Conservation (phyloP, 2,329 filamentous ascomycete genomes). For the Penicillium fuscoglaucum region DNA sequence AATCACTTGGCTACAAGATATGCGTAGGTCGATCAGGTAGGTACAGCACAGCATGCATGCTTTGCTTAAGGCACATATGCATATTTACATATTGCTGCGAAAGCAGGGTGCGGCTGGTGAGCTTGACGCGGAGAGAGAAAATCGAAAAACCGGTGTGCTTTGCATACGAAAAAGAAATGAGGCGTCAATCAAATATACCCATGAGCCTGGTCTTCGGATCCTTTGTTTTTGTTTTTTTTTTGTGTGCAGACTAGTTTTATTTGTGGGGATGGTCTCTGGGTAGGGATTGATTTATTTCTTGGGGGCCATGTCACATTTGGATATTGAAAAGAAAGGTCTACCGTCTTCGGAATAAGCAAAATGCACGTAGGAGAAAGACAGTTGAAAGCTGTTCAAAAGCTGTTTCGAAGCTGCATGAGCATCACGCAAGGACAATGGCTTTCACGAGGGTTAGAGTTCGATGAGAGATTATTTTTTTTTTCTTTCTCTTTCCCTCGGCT, state of each 20-base stretch:
- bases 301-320: background rate
- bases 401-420: background rate
- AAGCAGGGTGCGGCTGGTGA: background rate
- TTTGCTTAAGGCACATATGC: background rate
- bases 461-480: background rate
- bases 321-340: background rate
- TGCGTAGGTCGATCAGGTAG: background rate
- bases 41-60: background rate
- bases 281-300: background rate
- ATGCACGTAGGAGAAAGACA: too few relatives aligned
- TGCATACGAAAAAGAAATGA: background rate
- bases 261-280: background rate
- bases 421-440: conserved; percentile 1
- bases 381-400: background rate
- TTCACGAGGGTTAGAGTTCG: background rate
- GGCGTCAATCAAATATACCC: background rate
- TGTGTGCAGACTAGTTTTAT: background rate
- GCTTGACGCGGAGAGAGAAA: conserved; percentile 7
- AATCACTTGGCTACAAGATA: background rate
- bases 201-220: background rate
- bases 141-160: background rate
- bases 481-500: background rate
- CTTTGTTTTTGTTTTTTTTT: background rate
- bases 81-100: background rate
- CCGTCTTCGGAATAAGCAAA: background rate